Percentiles rank a stretch among this genome's conserved stretches.
These are phyloP conservation scores for Hydnum rufescens DNA, from an alignment of 768 basidiomycete genomes.

Conservation along the genomic window DNA sequence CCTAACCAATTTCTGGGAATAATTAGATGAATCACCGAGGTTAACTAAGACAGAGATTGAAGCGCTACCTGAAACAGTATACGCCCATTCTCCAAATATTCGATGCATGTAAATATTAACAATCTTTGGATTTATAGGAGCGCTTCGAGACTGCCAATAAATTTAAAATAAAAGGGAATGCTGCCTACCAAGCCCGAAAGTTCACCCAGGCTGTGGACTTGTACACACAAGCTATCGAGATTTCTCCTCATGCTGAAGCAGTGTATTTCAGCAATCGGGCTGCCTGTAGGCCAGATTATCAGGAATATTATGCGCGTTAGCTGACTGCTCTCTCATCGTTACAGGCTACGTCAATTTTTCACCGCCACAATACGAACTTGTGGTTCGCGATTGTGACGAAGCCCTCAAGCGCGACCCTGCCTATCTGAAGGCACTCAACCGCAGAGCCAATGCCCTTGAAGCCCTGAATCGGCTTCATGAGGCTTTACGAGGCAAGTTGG, in stretches of 20 bases:
- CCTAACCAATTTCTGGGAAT: conserved; percentile 1
- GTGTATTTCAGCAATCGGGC: conserved; percentile 96
- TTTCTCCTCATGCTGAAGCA: conserved; percentile 39
- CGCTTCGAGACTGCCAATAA: conserved; percentile 30
- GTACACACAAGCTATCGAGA: conserved; percentile 29
- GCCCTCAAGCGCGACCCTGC: conserved; percentile 64
- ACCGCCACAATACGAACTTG: conserved; percentile 65
- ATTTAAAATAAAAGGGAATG: conserved; percentile 26
- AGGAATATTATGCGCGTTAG: neutral
- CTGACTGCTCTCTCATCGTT: neutral
- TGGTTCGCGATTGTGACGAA: conserved; percentile 72
- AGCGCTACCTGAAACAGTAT: conserved; percentile 12
- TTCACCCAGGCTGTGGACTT: conserved; percentile 22
- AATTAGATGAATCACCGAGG: conserved; percentile 5
- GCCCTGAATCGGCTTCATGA: conserved; percentile 52
- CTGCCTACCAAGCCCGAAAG: conserved; percentile 23
- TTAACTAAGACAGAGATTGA: conserved; percentile 14
- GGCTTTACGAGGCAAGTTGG: conserved; percentile 59
- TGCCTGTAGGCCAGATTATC: conserved; percentile 43
- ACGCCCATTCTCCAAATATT: neutral
- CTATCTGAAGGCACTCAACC: conserved; percentile 83
- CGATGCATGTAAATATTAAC: neutral
- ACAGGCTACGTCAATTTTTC: conserved; percentile 80
- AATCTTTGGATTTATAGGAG: conserved; percentile 2
- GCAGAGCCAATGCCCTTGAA: conserved; percentile 74